Conservation (phyloP, 257 asterid species). For the Nemophila menziesii region DNA sequence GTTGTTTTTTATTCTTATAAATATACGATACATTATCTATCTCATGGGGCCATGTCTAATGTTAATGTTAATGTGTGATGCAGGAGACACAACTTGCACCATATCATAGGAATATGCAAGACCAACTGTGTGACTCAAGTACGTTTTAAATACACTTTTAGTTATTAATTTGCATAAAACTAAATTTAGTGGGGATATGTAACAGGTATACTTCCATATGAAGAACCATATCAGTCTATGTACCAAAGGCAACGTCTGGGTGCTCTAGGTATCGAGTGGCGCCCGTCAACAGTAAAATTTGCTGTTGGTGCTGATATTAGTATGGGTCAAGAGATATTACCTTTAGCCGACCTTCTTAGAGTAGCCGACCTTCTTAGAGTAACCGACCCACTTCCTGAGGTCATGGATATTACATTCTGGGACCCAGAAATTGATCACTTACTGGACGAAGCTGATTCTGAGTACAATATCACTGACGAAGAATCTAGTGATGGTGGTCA, state of each 20-base stretch:
- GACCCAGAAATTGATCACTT: conserved; percentile 85
- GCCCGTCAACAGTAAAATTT: conserved; percentile 68
- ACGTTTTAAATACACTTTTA: conserved; percentile 26
- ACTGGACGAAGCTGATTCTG: conserved; percentile 90
- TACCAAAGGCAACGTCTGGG: conserved; percentile 84
- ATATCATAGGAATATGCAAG: conserved; percentile 69
- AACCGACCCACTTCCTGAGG: conserved; percentile 78
- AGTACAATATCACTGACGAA: conserved; percentile 63
- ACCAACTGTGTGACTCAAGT: conserved; percentile 89
- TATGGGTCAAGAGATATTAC: conserved; percentile 67
- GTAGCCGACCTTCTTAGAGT: conserved; percentile 64
- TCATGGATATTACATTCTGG: conserved; percentile 70
- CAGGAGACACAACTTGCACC: conserved; percentile 94
- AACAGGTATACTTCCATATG: conserved; percentile 92
- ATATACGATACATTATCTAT: neutral
- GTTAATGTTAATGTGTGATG: conserved; percentile 17
- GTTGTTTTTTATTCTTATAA: conserved; percentile 8
- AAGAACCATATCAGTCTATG: conserved; percentile 89
- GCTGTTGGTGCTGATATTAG: conserved; percentile 82
- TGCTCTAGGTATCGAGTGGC: conserved; percentile 90
- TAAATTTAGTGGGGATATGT: conserved; percentile 12
- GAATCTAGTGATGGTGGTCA: conserved; percentile 47
- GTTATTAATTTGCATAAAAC: conserved; percentile 6
- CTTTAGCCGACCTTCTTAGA: conserved; percentile 70
- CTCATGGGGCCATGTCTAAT: too few relatives aligned